Base-by-base conservation (phyloP, 768 basidiomycete species). In the Trametes villosa region DNA sequence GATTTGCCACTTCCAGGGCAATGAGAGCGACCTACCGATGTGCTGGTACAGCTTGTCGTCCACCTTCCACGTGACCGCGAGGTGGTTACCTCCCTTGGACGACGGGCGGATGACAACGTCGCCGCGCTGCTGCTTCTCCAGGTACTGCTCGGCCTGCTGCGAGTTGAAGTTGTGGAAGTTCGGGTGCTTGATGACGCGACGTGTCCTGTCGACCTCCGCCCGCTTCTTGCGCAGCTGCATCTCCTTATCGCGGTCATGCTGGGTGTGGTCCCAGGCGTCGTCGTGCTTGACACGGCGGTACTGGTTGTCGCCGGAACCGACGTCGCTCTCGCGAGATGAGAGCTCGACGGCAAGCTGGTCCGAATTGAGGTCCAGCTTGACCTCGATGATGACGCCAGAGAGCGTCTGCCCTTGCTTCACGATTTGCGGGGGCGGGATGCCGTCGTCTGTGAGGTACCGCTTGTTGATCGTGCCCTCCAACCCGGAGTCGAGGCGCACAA, bases 21-120 rank as follows among this genome's bases (percentile, higher is more conserved):
- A 38, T 38, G n/a, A 34, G 48, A 57, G 41, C 45, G 15, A 55
- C 89, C 51, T 69, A 94, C 95, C 95, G 59, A 99, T 91, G 71
- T 99, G 97, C 71, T 98, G 97, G 74, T 92, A 98, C 27, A 99
- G 78, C 60, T 88, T 92, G 59, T 97, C 91, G 64, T 96, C 96
- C 2, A 99, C 95, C 76, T 98, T 99, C 97, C 97, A 99, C 0
- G 97, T 99, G 11, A 99, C 91, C 44, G 96, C 96, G 36, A 99
- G 80, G 76, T 98, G 97, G 67, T 97, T 85, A 36, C 82, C 77
- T 15, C 96, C 96, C 74, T 96, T 95, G 4, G 96, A 98, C 18
- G 95, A 96, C 0, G 97, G 97, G 45, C 97, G 81, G 64, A 99
- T 94, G 41, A 98, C 92, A 40, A 96, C 96, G 73, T 98, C 97